A percentile compares a stretch with the other conserved stretches of the same genome.
Evolutionary conservation across 805 yeast genomes (phyloP).

Genomic region (Cyberlindnera amylophila): DNA sequence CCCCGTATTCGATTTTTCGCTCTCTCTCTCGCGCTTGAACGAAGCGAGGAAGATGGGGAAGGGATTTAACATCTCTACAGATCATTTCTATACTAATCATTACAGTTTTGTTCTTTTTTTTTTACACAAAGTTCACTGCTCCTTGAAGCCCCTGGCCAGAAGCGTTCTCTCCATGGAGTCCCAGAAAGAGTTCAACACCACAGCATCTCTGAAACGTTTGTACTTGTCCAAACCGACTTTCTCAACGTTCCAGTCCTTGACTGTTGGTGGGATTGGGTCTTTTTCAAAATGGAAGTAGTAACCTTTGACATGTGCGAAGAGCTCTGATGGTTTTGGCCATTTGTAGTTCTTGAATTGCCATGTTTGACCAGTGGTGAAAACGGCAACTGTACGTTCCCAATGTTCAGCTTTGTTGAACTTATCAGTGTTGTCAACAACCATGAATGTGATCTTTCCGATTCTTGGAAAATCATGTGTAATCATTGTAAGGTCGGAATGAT

Average conservation of each 20-base stretch:
- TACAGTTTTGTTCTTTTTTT: background rate
- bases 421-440: slow-evolving; percentile 86
- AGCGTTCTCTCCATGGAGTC: slow-evolving; percentile 71
- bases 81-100: no score
- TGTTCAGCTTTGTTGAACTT: slow-evolving; percentile 89
- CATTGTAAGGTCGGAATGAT: slow-evolving; percentile 30
- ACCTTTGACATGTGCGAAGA: slow-evolving; percentile 84
- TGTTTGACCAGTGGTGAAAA: slow-evolving; percentile 92
- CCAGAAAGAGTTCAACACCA: slow-evolving; percentile 85
- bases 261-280: slow-evolving; percentile 71
- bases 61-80: no score
- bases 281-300: slow-evolving; percentile 72
- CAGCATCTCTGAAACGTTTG: slow-evolving; percentile 83
- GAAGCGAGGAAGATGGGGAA: no score
- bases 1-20: no score
- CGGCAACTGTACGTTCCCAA: slow-evolving; percentile 96
- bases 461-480: slow-evolving; percentile 53
- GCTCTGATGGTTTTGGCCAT: slow-evolving; percentile 71
- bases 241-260: slow-evolving; percentile 86
- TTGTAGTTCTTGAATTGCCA: slow-evolving; percentile 95
- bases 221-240: slow-evolving; percentile 74
- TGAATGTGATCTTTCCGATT: slow-evolving; percentile 59
- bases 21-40: no score
- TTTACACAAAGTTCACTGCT: background rate
- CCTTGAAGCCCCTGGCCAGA: slow-evolving; percentile 52